Base-by-base conservation (phyloP, 2,329 filamentous ascomycete genomes). In the Aspergillus sp. region DNA sequence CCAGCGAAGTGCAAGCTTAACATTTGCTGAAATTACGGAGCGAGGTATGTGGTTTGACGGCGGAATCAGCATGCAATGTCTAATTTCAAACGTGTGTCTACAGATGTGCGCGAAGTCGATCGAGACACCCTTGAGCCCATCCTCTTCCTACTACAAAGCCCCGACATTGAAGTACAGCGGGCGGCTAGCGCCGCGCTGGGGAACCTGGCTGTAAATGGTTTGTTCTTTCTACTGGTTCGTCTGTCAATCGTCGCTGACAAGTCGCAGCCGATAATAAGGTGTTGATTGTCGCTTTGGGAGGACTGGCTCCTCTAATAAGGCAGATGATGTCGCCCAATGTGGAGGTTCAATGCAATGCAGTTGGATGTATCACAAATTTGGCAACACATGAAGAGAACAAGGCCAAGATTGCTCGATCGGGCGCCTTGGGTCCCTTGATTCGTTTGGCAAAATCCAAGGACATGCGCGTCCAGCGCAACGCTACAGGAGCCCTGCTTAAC, bases 341-440 rank as follows among this genome's bases (percentile, higher is more conserved):
- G 56, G 93, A 98, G 67, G 93, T 98, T 27, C 93, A 98, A 70
- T 98, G 93, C 76, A 98, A 98, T 68, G 93, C 93, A 35, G 93
- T 98, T 48, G 93, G 93, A 40, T 98, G 93, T 73, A 98, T 98
- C 67, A 98, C 93, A 37, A 98, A 98, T 64, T 73, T 98, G 44
- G 93, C 93, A 43, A 98, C 93, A 3, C 93, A 98, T 62, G 93
- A 98, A 71, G 93, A 97, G 58, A 98, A 98, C 74, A 98, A 98
- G 73, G 90, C 93, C 46, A 96, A 95, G 73, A 98, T 98, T 66
- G 93, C 93, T 55, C 82, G 89, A 49, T 98, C 93, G 4, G 93
- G 93, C 46, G 93, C 93, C 43, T 77, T 98, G 44, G 88, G 86
- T 6, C 93, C 93, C 7, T 74, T 98, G 56, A 98, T 93, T 37